A percentile compares a stretch with the other conserved stretches of the same genome.
phyloP scores from a whole-genome alignment of 2,329 filamentous ascomycete species.

The Hawksworthiomyces lignivorus region DNA sequence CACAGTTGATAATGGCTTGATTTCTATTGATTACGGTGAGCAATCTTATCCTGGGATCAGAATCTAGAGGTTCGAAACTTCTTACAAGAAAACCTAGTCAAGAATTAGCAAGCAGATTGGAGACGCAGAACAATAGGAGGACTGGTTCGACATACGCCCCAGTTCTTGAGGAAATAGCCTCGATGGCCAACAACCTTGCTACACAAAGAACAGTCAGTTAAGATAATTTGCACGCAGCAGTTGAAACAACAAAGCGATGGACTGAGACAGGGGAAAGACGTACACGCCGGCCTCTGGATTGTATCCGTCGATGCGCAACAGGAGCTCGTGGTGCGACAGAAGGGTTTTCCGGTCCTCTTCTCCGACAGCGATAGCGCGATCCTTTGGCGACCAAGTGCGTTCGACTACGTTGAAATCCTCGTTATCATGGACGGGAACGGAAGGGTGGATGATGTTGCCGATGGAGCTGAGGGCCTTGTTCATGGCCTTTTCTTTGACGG shows the following conservation, averaged over 20 bases:
- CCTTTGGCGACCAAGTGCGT: constrained; percentile 74
- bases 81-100: constrained; percentile 5
- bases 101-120: neutral
- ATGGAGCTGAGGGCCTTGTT: constrained; percentile 75
- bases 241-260: neutral
- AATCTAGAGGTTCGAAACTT: too few relatives aligned
- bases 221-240: neutral
- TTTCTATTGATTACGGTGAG: too few relatives aligned
- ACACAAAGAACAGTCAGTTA: neutral
- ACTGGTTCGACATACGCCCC: constrained; percentile 52
- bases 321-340: constrained; percentile 92
- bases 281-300: constrained; percentile 78
- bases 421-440: constrained; percentile 74
- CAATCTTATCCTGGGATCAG: too few relatives aligned
- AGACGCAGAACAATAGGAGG: constrained; percentile 4
- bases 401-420: constrained; percentile 81
- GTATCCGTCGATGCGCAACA: constrained; percentile 80
- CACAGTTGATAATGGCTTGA: constrained; percentile 80
- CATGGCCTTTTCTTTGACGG: constrained; percentile 66
- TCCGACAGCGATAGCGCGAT: constrained; percentile 44
- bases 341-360: constrained; percentile 58
- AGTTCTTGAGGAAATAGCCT: constrained; percentile 85
- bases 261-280: neutral
- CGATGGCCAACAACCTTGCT: constrained; percentile 85
- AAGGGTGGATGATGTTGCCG: constrained; percentile 86